Base-by-base conservation (phyloP, 2,329 filamentous ascomycete species). In the Cucurbitaria berberidis region DNA sequence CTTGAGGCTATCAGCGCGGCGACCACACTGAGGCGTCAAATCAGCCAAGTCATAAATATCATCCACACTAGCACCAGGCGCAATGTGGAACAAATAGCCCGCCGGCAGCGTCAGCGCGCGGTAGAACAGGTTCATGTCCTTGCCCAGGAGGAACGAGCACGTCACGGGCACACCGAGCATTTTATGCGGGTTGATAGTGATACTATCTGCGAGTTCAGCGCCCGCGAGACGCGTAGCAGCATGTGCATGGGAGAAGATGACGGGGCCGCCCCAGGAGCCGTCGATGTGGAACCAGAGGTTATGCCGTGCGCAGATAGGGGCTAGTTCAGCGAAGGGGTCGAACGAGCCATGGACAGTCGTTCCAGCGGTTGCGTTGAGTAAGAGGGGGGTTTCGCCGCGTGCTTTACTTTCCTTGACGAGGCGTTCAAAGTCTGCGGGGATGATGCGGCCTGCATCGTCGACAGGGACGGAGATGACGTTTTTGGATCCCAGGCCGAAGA, bases 131-230 rank as follows among this genome's bases (percentile, higher is more conserved):
- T 82, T 80, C 69, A 96, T 77, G 71, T 98, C 93, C 1, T 84
- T 83, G 0, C 86, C 88, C 11, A 99, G 82, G 4, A 99, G 83
- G 78, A 96, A 97, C 0, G 89, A 93, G 77, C 93, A 98, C 0
- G 93, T 96, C 35, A 96, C 79, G 0, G 95, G 93, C 2, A 91
- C 90, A 53, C 91, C 91, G 70, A 98, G 84, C 95, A 98, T 98
- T 78, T 98, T 98, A 78, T 99, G 95, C 51, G 95, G 93, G 75
- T 96, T 98, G 48, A 96, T 84, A 1, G 92, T 91, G 34, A 98
- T 80, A 13, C 87, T 91, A 75, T 97, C 84, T 9, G 93, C 95
- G 35, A 88, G 81, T 39, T 92, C 82, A 2, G 84, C 80, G 13
- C 93, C 93, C 1, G 78, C 74, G 9, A 98, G 78, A 69, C 91